Percentiles rank a stretch among this genome's conserved stretches.
phyloP scores from a whole-genome alignment of 1,284 basidiomycete species.

The Cryptococcus sp. region DNA sequence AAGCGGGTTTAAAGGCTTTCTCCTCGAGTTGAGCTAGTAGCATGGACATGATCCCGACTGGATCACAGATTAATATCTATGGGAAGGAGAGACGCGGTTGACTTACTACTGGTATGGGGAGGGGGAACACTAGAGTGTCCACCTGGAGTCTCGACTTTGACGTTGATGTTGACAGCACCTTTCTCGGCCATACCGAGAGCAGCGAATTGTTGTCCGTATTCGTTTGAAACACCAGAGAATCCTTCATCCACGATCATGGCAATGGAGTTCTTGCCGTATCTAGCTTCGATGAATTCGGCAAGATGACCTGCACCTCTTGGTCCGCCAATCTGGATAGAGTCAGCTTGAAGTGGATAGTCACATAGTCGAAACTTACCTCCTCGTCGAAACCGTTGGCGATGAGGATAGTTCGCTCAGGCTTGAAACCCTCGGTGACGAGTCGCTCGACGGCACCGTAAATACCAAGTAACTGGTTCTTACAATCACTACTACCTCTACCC shows the following conservation, averaged over 20 bases:
- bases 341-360: background rate
- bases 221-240: conserved; percentile 42
- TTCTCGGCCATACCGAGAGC: conserved; percentile 51
- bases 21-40: conserved; percentile 42
- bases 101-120: conserved; percentile 46
- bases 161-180: conserved; percentile 41
- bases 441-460: conserved; percentile 52
- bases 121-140: conserved; percentile 47
- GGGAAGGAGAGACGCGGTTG: background rate
- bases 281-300: conserved; percentile 34
- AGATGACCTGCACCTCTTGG: conserved; percentile 41
- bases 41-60: conserved; percentile 46
- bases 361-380: conserved; percentile 39
- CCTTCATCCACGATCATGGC: conserved; percentile 51
- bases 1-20: conserved; percentile 38
- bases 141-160: conserved; percentile 44
- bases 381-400: conserved; percentile 55
- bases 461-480: conserved; percentile 50
- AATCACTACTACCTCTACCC: conserved; percentile 52
- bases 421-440: conserved; percentile 48
- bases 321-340: conserved; percentile 38
- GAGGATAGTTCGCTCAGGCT: conserved; percentile 50
- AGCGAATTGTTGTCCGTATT: conserved; percentile 44
- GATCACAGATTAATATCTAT: background rate
- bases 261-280: conserved; percentile 47